Evolutionary conservation across 441 rosid genomes (phyloP).

Genomic region (Adansonia madagascariensis): DNA sequence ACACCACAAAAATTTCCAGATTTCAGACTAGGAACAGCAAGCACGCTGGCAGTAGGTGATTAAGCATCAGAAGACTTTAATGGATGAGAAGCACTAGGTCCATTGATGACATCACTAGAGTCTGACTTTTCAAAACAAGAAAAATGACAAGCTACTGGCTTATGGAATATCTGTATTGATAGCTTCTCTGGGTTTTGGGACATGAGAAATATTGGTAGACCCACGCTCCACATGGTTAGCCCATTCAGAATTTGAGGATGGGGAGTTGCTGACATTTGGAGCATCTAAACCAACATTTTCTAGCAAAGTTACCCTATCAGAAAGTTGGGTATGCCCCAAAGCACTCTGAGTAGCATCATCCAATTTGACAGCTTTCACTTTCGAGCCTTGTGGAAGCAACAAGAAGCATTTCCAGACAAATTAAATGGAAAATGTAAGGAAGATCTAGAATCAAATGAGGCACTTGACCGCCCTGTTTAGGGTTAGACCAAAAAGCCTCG

Average conservation of each 20-base stretch:
- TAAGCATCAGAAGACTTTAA: conserved; percentile 41
- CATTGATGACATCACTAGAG: conserved; percentile 31
- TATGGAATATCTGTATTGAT: conserved; percentile 30
- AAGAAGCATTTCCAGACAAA: conserved; percentile 39
- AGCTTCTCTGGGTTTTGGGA: conserved; percentile 32
- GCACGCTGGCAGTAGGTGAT: conserved; percentile 34
- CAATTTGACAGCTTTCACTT: conserved; percentile 20
- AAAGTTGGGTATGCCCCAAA: conserved; percentile 25
- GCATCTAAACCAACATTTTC: conserved; percentile 29
- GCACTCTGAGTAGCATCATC: conserved; percentile 35
- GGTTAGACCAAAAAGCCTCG: conserved; percentile 36
- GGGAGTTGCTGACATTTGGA: conserved; percentile 28
- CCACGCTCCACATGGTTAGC: conserved; percentile 31
- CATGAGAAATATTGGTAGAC: conserved; percentile 25
- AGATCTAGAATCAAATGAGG: conserved; percentile 42
- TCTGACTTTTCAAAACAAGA: conserved; percentile 33
- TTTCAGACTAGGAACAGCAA: conserved; percentile 41
- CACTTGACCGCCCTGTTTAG: conserved; percentile 33
- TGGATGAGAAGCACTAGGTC: conserved; percentile 30
- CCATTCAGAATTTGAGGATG: conserved; percentile 34
- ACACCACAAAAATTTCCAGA: conserved; percentile 44
- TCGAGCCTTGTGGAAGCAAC: conserved; percentile 28
- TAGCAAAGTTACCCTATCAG: conserved; percentile 26
- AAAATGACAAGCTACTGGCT: conserved; percentile 34
- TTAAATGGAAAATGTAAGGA: conserved; percentile 50